These are phyloP conservation scores for Leishmania turanica DNA, from an alignment of 208 protist genomes.

Conservation along the genomic window DNA sequence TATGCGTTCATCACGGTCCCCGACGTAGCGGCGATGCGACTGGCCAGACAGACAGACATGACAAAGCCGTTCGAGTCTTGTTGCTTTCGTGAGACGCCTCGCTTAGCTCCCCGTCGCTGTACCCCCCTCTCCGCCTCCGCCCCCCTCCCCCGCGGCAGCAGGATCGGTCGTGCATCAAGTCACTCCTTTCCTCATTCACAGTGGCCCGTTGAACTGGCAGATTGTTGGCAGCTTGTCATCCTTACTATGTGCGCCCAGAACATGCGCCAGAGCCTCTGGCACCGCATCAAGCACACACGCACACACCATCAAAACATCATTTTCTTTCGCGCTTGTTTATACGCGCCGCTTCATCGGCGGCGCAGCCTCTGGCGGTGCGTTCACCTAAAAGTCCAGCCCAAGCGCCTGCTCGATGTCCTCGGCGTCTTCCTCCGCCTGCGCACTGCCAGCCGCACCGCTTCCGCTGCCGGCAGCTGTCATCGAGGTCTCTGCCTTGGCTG, in stretches of 20 bases:
- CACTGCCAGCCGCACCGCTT: neutral
- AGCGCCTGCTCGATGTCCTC: slow-evolving; percentile 78
- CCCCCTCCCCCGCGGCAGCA: neutral
- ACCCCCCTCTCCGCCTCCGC: neutral
- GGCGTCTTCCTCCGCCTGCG: slow-evolving; percentile 28
- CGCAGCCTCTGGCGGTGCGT: neutral
- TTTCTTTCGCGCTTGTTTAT: neutral
- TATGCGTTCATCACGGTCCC: neutral
- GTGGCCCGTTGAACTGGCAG: neutral
- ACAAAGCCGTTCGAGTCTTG: neutral
- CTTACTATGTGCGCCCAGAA: neutral
- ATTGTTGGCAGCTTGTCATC: neutral
- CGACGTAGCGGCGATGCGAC: neutral
- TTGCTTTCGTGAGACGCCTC: neutral
- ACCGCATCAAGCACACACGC: neutral
- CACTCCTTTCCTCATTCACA: neutral
- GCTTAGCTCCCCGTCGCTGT: neutral
- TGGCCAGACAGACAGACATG: neutral
- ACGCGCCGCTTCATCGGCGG: neutral
- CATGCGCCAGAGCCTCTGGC: neutral
- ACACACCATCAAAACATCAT: neutral
- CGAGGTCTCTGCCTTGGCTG: slow-evolving; percentile 4
- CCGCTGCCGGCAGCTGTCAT: neutral
- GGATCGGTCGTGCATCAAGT: neutral
- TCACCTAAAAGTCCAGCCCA: slow-evolving; percentile 71